These are phyloP conservation scores for Drechmeria coniospora DNA, from an alignment of 2,329 filamentous ascomycete genomes.

Conservation along the genomic window DNA sequence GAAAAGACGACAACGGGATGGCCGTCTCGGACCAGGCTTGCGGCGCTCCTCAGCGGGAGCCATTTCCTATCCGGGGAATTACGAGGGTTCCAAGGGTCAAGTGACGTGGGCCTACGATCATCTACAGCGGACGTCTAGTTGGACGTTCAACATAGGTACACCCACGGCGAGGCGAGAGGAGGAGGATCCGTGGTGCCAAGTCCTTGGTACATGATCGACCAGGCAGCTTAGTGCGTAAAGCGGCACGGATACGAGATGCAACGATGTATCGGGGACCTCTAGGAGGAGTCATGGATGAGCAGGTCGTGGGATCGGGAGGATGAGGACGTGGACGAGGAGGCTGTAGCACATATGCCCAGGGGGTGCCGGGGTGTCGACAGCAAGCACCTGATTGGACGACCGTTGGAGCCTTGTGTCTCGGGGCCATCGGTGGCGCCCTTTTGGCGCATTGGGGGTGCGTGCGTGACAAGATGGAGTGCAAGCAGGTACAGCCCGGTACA, in stretches of 20 bases:
- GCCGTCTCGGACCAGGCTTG: background rate
- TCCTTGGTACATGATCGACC: background rate
- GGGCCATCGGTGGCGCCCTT: no score
- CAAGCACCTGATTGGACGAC: slow-evolving; percentile 2
- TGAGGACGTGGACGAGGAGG: background rate
- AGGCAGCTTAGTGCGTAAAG: no score
- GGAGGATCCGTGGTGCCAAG: background rate
- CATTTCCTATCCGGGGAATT: no score
- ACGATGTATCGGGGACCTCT: slow-evolving; percentile 1
- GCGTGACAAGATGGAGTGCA: no score
- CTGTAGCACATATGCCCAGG: background rate
- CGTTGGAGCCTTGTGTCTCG: slow-evolving; percentile 1
- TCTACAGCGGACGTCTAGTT: no score
- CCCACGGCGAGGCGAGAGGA: no score
- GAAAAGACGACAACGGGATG: background rate
- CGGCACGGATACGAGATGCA: background rate
- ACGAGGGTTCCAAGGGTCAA: slow-evolving; percentile 4
- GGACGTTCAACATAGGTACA: no score
- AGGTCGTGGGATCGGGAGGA: no score
- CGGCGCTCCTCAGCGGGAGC: background rate
- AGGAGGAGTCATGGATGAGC: no score
- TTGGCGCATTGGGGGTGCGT: no score
- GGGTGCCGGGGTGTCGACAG: slow-evolving; percentile 1
- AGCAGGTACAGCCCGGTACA: no score
- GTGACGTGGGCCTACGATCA: background rate